A percentile compares a stretch with the other conserved stretches of the same genome.
phyloP scores from a whole-genome alignment of 23 red algal species.

The Chondrus crispus region DNA sequence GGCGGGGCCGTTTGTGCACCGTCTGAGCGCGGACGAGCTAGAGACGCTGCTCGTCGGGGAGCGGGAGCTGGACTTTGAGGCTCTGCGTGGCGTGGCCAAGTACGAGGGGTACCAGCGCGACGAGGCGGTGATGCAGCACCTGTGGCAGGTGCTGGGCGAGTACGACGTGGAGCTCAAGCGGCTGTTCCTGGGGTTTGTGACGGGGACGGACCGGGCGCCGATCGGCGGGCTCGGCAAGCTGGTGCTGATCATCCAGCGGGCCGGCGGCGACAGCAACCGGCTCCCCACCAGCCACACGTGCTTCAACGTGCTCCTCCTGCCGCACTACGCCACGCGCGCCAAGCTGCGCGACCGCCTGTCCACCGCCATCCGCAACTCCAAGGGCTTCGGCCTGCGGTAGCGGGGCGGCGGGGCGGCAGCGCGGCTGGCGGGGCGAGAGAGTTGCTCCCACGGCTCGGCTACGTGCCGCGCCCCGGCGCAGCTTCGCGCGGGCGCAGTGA shows the following conservation, averaged over 20 bases:
- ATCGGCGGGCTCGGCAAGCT: slow-evolving; percentile 86
- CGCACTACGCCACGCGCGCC: slow-evolving; percentile 74
- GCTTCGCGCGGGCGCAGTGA: too few relatives aligned
- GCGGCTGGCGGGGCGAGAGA: too few relatives aligned
- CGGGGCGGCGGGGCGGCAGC: too few relatives aligned
- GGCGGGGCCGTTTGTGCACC: slow-evolving; percentile 22
- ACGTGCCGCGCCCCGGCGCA: too few relatives aligned
- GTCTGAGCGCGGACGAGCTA: slow-evolving; percentile 80
- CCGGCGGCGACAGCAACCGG: slow-evolving; percentile 75
- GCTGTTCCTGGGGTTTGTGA: slow-evolving; percentile 85
- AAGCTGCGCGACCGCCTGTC: slow-evolving; percentile 71
- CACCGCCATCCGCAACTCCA: slow-evolving; percentile 83
- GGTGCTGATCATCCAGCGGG: slow-evolving; percentile 80
- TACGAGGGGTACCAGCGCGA: slow-evolving; percentile 87
- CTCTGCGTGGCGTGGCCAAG: slow-evolving; percentile 47
- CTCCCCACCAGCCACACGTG: slow-evolving; percentile 96
- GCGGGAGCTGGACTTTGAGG: slow-evolving; percentile 80
- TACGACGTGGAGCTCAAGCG: slow-evolving; percentile 64
- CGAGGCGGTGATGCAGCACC: slow-evolving; percentile 51
- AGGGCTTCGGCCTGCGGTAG: slow-evolving; percentile 92
- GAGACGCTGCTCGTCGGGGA: slow-evolving; percentile 88
- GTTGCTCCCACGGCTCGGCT: too few relatives aligned
- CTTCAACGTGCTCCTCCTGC: slow-evolving; percentile 94
- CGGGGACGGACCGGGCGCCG: slow-evolving; percentile 82
- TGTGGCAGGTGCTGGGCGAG: slow-evolving; percentile 87